Percentiles rank a stretch among this genome's conserved stretches.
Evolutionary conservation across 2,329 filamentous ascomycete species (phyloP).

Genomic region (Aspergillus quadricinctus): DNA sequence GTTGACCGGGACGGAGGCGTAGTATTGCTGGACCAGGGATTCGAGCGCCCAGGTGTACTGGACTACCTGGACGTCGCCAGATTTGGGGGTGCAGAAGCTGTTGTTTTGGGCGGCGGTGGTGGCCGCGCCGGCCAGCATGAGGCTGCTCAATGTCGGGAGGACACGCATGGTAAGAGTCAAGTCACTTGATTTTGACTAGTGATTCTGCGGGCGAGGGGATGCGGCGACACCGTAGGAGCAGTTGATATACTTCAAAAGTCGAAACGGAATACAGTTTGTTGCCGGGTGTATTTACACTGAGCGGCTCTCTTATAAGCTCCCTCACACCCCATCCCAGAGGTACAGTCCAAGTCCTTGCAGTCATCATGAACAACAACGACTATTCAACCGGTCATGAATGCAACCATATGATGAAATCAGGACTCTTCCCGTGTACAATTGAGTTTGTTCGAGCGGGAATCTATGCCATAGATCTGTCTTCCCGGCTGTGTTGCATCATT

Average conservation of each 20-base stretch:
- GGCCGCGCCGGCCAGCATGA: slow-evolving; percentile 16
- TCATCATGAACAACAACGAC: not conserved
- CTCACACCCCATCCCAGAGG: not conserved
- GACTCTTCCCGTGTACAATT: not conserved
- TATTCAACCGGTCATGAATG: slow-evolving; percentile 1
- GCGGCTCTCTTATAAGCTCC: slow-evolving; percentile 9
- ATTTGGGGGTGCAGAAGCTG: slow-evolving; percentile 17
- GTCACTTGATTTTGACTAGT: not conserved
- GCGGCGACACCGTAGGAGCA: not conserved
- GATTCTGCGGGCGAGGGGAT: not conserved
- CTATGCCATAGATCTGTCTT: slow-evolving; percentile 3
- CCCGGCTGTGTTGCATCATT: slow-evolving; percentile 15
- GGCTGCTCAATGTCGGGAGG: slow-evolving; percentile 12
- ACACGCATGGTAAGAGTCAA: slow-evolving; percentile 15
- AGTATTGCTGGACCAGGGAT: slow-evolving; percentile 21
- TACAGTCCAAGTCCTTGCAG: not conserved
- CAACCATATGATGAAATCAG: slow-evolving; percentile 20
- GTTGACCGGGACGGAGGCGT: slow-evolving; percentile 18
- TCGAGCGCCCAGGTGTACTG: slow-evolving; percentile 22
- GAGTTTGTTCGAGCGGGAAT: not conserved
- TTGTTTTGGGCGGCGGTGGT: slow-evolving; percentile 12
- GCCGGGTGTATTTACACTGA: not conserved
- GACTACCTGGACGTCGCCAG: slow-evolving; percentile 17
- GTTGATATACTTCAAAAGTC: not conserved
- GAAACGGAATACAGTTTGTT: not conserved